These are phyloP conservation scores for Paxillus involutus DNA, from an alignment of 768 basidiomycete genomes.

Conservation along the genomic window DNA sequence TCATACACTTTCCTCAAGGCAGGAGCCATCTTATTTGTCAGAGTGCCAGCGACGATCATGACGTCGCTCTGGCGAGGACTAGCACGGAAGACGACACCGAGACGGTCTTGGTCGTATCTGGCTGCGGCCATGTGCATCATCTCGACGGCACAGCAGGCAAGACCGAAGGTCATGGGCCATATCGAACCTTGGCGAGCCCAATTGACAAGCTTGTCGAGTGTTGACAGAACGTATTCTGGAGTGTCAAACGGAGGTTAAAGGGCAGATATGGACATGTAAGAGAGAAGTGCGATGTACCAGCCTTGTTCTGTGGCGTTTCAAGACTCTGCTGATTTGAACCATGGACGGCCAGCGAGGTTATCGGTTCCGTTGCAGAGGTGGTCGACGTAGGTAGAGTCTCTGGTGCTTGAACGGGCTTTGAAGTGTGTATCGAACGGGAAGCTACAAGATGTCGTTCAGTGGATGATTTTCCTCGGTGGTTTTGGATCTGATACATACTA, in stretches of 20 bases:
- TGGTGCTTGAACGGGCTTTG: slow-evolving; percentile 42
- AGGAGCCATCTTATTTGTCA: slow-evolving; percentile 99
- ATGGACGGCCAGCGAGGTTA: slow-evolving; percentile 70
- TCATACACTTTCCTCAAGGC: slow-evolving; percentile 95
- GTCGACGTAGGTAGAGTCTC: slow-evolving; percentile 43
- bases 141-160: slow-evolving; percentile 99
- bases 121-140: slow-evolving; percentile 99
- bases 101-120: slow-evolving; percentile 95
- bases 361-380: slow-evolving; percentile 48
- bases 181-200: slow-evolving; percentile 98
- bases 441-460: slow-evolving; percentile 31
- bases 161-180: slow-evolving; percentile 99
- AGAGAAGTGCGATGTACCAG: slow-evolving; percentile 51
- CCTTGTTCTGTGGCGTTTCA: slow-evolving; percentile 86
- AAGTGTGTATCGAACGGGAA: slow-evolving; percentile 57
- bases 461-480: slow-evolving; percentile 2
- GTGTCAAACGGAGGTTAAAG: background rate
- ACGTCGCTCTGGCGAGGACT: slow-evolving; percentile 96
- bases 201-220: slow-evolving; percentile 93
- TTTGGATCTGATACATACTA: slow-evolving; percentile 31
- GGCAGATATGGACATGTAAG: background rate
- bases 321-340: slow-evolving; percentile 85
- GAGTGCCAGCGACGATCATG: slow-evolving; percentile 98
- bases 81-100: slow-evolving; percentile 98
- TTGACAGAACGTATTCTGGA: slow-evolving; percentile 93